These are phyloP conservation scores for Pythium vanterpoolii DNA, from an alignment of 352 stramenopile genomes.

Conservation along the genomic window DNA sequence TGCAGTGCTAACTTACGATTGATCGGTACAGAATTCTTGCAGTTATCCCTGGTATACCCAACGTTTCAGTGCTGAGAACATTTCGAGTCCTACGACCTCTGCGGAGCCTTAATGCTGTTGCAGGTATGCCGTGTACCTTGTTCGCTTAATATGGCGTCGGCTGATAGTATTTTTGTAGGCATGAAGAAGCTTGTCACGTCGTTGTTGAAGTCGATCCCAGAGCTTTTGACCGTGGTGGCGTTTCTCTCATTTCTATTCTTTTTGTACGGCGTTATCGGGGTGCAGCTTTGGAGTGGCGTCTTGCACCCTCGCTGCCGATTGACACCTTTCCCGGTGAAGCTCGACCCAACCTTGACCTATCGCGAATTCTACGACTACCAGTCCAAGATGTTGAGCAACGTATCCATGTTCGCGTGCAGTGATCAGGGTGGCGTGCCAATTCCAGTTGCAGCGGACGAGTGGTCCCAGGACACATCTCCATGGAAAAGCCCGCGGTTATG, in stretches of 20 bases:
- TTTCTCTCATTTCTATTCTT: conserved; percentile 86
- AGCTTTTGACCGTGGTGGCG: conserved; percentile 73
- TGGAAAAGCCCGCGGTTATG: conserved; percentile 66
- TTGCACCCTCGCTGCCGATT: conserved; percentile 64
- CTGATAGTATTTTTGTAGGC: conserved; percentile 24
- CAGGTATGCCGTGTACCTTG: conserved; percentile 26
- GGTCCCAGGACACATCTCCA: conserved; percentile 47
- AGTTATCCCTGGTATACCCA: conserved; percentile 60
- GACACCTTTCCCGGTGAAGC: conserved; percentile 57
- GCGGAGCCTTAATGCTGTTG: conserved; percentile 55
- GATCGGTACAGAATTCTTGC: conserved; percentile 42
- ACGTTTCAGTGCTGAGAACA: conserved; percentile 51
- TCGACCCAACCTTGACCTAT: conserved; percentile 36
- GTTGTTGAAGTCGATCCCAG: conserved; percentile 71
- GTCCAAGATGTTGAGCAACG: conserved; percentile 31
- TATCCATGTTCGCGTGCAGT: conserved; percentile 31
- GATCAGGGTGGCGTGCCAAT: conserved; percentile 33
- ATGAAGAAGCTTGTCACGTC: conserved; percentile 78
- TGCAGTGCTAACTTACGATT: neutral
- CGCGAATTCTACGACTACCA: conserved; percentile 32
- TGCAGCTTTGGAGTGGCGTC: conserved; percentile 78
- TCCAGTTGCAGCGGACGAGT: conserved; percentile 28
- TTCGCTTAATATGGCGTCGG: neutral
- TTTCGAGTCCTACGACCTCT: conserved; percentile 63
- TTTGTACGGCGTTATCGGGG: conserved; percentile 78